Evolutionary conservation across 177 flowering plant genomes (phyloP), one percentile per base, ranked within the genome.

Genomic region (Vitis hybrid): DNA sequence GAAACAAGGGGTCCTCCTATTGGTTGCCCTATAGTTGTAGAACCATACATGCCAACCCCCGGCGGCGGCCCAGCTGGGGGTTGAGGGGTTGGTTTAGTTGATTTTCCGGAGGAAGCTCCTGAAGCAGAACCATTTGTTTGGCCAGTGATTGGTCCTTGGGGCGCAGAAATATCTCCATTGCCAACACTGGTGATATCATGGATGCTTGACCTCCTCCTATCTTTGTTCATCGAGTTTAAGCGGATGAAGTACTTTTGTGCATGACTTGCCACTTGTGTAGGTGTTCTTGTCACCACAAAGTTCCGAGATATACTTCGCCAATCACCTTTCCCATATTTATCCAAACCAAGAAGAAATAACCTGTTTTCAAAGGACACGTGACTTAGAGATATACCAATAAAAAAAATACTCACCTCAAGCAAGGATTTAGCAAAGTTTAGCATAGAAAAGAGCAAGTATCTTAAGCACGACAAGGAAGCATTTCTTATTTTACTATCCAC

Each of bases 191-290:
- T 93, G 62, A 93, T 93, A 59, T 93, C 98, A 68, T 93, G 98
- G 59, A 93, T 93, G 83, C 98, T 93, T 3, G 98, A 85, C 31
- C 98, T 78, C 77, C 97, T 82, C 77, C 97, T 81, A 61, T 93
- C 94, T 76, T 93, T 93, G 83, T 91, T 93, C 87, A 88, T 89
- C 1, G 97, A 89, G 82, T 89, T 93, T 69, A 91, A 71, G 62
- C 98, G 93, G 52, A 88, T 89, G 80, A 91, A 93, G 71, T 91
- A 91, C 76, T 93, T 93, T 60, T 92, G 97, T 1, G 97, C 97
- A 76, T 92, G 97, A 78, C 97, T 92, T 3, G 97, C 97, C 67
- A 92, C 97, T 77, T 92, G 97, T 2, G 97, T 92, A 9, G 97
- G 97, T 4, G 97, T 92, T 70, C 97, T 83, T 1, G 94, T 86